A percentile compares a stretch with the other conserved stretches of the same genome.
phyloP scores from a whole-genome alignment of 768 basidiomycete species.

The Tubosaeta brunneosetosa region DNA sequence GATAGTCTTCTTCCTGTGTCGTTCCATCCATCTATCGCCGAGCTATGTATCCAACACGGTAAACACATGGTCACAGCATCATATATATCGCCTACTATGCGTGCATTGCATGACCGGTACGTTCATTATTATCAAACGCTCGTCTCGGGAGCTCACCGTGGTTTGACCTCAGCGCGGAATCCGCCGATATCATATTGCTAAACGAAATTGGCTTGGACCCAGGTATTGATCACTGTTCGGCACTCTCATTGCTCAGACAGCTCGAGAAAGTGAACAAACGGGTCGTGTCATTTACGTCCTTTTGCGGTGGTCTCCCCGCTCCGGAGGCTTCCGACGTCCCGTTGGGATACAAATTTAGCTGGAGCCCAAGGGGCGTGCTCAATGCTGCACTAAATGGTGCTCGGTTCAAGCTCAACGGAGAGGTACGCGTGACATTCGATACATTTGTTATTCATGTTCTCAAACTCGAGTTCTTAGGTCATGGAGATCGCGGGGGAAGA shows the following conservation, averaged over 20 bases:
- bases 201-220: constrained; percentile 92
- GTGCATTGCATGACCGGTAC: constrained; percentile 54
- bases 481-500: constrained; percentile 46
- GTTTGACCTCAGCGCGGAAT: constrained; percentile 44
- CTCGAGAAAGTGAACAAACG: constrained; percentile 48
- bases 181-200: constrained; percentile 65
- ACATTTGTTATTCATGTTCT: not conserved
- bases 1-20: constrained; percentile 73
- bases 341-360: constrained; percentile 89
- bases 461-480: constrained; percentile 30
- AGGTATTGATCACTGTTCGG: constrained; percentile 86
- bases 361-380: constrained; percentile 86
- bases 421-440: constrained; percentile 38
- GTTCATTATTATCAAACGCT: constrained; percentile 14
- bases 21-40: constrained; percentile 68
- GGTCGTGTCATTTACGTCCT: constrained; percentile 75
- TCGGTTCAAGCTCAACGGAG: constrained; percentile 50
- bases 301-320: constrained; percentile 90
- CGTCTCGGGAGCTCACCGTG: not conserved
- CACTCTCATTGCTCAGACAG: constrained; percentile 60
- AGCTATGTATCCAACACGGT: constrained; percentile 59
- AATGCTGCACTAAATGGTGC: constrained; percentile 75
- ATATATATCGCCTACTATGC: constrained; percentile 81
- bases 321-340: constrained; percentile 59
- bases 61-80: constrained; percentile 90